phyloP scores from a whole-genome alignment of 1,139 yeast genomes.

The Yamadazyma conglobata region DNA sequence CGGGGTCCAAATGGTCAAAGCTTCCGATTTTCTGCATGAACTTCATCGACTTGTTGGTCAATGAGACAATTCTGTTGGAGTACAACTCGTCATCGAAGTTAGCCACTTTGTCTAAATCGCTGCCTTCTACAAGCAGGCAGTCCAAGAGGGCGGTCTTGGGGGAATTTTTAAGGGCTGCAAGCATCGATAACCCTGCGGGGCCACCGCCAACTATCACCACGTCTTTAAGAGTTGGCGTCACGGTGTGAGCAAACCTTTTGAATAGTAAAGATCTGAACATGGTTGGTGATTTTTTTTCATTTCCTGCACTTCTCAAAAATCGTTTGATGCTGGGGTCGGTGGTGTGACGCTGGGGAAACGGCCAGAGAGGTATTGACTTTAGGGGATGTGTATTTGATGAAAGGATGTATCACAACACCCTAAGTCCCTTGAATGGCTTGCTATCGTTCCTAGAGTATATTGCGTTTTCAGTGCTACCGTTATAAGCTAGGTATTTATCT shows the following conservation, averaged over 20 bases:
- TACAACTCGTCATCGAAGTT: slow-evolving; percentile 44
- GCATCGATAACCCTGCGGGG: slow-evolving; percentile 89
- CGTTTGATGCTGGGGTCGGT: no score
- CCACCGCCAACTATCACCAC: slow-evolving; percentile 95
- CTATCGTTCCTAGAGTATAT: no score
- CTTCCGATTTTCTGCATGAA: slow-evolving; percentile 63
- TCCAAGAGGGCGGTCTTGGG: slow-evolving; percentile 56
- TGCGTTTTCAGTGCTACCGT: no score
- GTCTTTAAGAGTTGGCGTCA: slow-evolving; percentile 44
- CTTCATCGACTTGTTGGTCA: slow-evolving; percentile 76
- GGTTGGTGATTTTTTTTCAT: background rate
- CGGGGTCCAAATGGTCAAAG: slow-evolving; percentile 66
- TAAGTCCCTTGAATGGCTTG: no score
- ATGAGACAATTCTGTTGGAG: slow-evolving; percentile 80
- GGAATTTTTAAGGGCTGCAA: slow-evolving; percentile 72
- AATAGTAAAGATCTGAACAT: slow-evolving; percentile 2
- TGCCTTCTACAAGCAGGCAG: slow-evolving; percentile 73
- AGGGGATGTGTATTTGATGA: no score
- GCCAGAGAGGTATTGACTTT: no score
- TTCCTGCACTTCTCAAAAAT: no score
- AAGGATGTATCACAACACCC: no score
- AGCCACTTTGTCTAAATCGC: slow-evolving; percentile 51
- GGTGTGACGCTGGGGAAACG: no score
- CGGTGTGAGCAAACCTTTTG: slow-evolving; percentile 8
- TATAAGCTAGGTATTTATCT: no score